Percentiles rank a stretch among this genome's conserved stretches.
Evolutionary conservation across 345 rosid species (phyloP).

Genomic region (Aquilaria yunnanensis): DNA sequence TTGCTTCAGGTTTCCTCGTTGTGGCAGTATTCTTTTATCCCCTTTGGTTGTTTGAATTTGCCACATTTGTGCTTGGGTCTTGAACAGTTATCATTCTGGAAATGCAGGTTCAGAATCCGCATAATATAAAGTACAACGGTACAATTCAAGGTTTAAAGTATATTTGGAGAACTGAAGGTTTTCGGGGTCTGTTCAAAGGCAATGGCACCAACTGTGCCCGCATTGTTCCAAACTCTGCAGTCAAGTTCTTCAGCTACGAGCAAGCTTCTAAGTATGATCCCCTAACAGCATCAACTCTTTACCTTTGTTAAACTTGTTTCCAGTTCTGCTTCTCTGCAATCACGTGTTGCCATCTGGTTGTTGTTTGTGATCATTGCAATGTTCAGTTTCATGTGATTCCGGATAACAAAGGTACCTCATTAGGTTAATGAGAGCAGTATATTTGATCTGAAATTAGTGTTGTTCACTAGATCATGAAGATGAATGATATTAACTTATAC

Average conservation of each 20-base stretch:
- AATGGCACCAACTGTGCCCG: conserved; percentile 99
- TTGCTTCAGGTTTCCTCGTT: conserved; percentile 64
- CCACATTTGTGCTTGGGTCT: too few species aligned
- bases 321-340: too few species aligned
- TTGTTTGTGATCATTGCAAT: too few species aligned
- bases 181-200: conserved; percentile 93
- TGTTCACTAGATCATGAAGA: not conserved
- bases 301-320: too few species aligned
- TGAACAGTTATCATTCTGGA: too few species aligned
- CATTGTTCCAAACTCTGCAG: conserved; percentile 94
- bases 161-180: conserved; percentile 95
- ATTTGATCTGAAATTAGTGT: too few species aligned
- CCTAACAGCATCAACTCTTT: too few species aligned
- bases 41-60: not conserved
- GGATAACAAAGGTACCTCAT: too few species aligned
- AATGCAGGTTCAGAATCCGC: conserved; percentile 87
- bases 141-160: conserved; percentile 92
- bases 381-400: too few species aligned
- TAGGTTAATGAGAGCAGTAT: too few species aligned
- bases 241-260: conserved; percentile 98
- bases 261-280: conserved; percentile 79
- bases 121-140: conserved; percentile 81
- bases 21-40: not conserved
- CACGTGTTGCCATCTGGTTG: too few species aligned
- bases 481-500: too few species aligned